A percentile compares a stretch with the other conserved stretches of the same genome.
phyloP scores from a whole-genome alignment of 306 rosid species.

The Boehmeria nivea region DNA sequence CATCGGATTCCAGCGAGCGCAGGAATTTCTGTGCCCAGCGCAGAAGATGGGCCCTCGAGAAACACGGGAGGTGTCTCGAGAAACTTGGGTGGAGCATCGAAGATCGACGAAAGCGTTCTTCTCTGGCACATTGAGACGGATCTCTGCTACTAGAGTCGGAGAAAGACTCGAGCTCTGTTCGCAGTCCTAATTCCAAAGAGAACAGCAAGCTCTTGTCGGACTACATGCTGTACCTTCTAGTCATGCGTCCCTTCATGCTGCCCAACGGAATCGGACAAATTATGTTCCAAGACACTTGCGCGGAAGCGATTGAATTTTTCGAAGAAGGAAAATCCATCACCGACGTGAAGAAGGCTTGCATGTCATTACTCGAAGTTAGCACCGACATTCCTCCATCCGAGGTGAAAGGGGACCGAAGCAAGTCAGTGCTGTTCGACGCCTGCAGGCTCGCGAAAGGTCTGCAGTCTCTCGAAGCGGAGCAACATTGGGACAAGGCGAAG shows the following conservation, averaged over 20 bases:
- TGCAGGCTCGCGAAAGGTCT: slow-evolving; percentile 11
- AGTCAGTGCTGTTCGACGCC: slow-evolving; percentile 19
- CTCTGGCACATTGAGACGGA: slow-evolving; percentile 28
- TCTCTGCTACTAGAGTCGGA: neutral
- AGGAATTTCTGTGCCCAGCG: neutral
- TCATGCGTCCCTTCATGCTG: slow-evolving; percentile 16
- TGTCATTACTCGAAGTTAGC: neutral
- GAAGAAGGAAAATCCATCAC: slow-evolving; percentile 4
- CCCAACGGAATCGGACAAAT: slow-evolving; percentile 22
- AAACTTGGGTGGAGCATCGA: slow-evolving; percentile 7
- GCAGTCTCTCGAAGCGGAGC: neutral
- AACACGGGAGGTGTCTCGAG: neutral
- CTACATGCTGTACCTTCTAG: slow-evolving; percentile 22
- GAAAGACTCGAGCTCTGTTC: neutral
- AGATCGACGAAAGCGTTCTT: slow-evolving; percentile 21
- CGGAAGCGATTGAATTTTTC: slow-evolving; percentile 23
- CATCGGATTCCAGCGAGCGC: neutral
- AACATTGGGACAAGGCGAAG: neutral
- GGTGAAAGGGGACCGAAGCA: slow-evolving; percentile 21
- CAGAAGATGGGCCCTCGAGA: neutral
- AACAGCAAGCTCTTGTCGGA: slow-evolving; percentile 13
- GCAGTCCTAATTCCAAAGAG: neutral
- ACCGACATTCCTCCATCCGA: neutral
- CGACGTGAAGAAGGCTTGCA: neutral
- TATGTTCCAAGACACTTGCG: slow-evolving; percentile 30